Percentiles rank a stretch among this genome's conserved stretches.
Conservation (phyloP, 106 monocot species). For the Posidonia australis region DNA sequence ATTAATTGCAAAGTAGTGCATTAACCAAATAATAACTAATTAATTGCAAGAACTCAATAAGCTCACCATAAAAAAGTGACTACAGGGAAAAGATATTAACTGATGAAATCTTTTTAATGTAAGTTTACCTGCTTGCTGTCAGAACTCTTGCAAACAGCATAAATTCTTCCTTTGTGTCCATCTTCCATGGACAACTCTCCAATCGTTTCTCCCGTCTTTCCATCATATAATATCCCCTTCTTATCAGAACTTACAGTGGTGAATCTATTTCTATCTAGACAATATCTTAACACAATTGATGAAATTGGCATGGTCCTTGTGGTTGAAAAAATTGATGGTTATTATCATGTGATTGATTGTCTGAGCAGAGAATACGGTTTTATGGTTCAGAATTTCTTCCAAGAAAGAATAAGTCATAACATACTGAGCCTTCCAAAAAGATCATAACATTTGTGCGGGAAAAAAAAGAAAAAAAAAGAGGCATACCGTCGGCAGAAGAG, state of each 20-base stretch:
- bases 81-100: neutral
- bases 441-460: too few species aligned
- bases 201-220: conserved; percentile 81
- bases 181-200: conserved; percentile 70
- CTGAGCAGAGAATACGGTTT: too few species aligned
- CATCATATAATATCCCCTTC: conserved; percentile 89
- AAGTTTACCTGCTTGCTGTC: conserved; percentile 73
- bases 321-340: neutral
- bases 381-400: too few species aligned
- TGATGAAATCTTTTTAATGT: neutral
- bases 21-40: too few species aligned
- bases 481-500: too few species aligned
- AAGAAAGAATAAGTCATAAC: too few species aligned
- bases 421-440: too few species aligned
- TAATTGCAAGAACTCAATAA: too few species aligned
- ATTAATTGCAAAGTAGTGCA: too few species aligned
- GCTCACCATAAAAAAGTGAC: neutral
- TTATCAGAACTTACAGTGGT: conserved; percentile 95
- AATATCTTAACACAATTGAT: conserved; percentile 82
- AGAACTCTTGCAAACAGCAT: conserved; percentile 96
- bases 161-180: conserved; percentile 87
- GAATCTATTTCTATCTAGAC: conserved; percentile 90
- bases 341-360: too few species aligned
- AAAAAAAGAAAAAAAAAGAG: too few species aligned
- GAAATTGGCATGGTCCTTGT: conserved; percentile 97